Evolutionary conservation across 1,139 yeast genomes (phyloP).

Genomic region (Zygotorulaspora mrakii): DNA sequence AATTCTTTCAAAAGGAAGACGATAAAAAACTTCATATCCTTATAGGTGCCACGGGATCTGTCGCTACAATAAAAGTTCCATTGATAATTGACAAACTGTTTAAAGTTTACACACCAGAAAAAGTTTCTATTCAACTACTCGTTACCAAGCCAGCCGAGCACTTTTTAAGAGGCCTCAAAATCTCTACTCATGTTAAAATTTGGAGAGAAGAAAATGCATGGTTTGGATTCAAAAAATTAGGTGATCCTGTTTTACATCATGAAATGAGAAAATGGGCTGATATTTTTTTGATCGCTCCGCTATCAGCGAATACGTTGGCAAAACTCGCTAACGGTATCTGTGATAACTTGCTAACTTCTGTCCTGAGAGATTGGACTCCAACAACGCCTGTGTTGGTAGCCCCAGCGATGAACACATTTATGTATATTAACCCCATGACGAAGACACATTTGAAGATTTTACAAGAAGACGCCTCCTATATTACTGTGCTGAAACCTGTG

Average conservation of each 20-base stretch:
- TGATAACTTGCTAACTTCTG: constrained; percentile 82
- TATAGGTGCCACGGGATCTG: constrained; percentile 92
- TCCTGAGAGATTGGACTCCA: constrained; percentile 88
- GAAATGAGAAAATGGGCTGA: constrained; percentile 96
- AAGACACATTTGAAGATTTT: constrained; percentile 72
- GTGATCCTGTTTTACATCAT: constrained; percentile 74
- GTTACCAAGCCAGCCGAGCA: constrained; percentile 82
- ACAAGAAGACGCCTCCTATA: constrained; percentile 87
- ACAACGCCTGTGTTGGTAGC: constrained; percentile 83
- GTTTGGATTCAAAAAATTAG: constrained; percentile 53
- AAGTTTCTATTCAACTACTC: constrained; percentile 78
- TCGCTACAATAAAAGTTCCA: constrained; percentile 92
- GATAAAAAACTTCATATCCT: constrained; percentile 82
- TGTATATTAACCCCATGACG: constrained; percentile 83
- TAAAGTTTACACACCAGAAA: constrained; percentile 66
- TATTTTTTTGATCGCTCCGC: constrained; percentile 78
- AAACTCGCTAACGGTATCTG: constrained; percentile 86
- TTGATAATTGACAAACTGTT: constrained; percentile 76
- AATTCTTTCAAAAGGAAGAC: constrained; percentile 64
- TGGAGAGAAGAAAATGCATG: constrained; percentile 96
- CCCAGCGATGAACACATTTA: constrained; percentile 91
- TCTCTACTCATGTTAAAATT: constrained; percentile 77
- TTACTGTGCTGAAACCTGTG: constrained; percentile 81
- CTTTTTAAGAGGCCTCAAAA: constrained; percentile 71
- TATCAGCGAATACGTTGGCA: constrained; percentile 88